Evolutionary conservation across 805 yeast species (phyloP), one percentile per base, ranked within the genome.

Genomic region (Sungouiella blattae): DNA sequence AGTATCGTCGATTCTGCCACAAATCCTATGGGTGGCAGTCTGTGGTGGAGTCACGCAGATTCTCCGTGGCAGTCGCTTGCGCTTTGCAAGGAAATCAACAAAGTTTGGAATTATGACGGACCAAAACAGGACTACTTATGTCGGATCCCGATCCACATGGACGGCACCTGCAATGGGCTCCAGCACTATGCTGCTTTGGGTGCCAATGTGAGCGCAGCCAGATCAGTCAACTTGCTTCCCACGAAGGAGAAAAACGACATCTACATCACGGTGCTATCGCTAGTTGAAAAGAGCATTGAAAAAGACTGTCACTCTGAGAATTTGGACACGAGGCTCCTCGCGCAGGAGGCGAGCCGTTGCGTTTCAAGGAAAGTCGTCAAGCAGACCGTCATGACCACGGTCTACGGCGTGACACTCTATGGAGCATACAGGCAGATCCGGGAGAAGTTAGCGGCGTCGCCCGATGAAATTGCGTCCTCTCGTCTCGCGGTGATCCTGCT

Each of bases 121-220:
- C 35, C 47, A 1, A 26, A 57, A 3, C 41, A 50, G 18, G 38
- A 50, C 0, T 67, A 43, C 29, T 30, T 30, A 12, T 48, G 60
- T 18, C 43, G 71, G 24, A 50, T 65, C 13, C 66, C 72, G 0
- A 53, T 68, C 6, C 71, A 66, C 33, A 67, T 60, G 40, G 73
- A 68, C 46, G 73, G 73, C 0, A 62, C 72, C 0, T 68, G 73
- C 37, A 68, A 68, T 43, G 73, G 73, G 2, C 55, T 68, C 24
- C 73, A 68, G 46, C 73, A 68, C 40, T 68, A 67, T 46, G 67
- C 73, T 5, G 73, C 72, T 1, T 46, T 68, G 12, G 66, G 70
- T 2, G 52, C 53, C 0, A 73, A 68, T 40, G 21, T 27, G 13
- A 52, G 44, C 11, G 73, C 71, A 2, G 72, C 64, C 0, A 32